Percentiles rank a stretch among this genome's conserved stretches.
These are phyloP conservation scores for Candida alai DNA, from an alignment of 805 yeast species.

Conservation along the genomic window DNA sequence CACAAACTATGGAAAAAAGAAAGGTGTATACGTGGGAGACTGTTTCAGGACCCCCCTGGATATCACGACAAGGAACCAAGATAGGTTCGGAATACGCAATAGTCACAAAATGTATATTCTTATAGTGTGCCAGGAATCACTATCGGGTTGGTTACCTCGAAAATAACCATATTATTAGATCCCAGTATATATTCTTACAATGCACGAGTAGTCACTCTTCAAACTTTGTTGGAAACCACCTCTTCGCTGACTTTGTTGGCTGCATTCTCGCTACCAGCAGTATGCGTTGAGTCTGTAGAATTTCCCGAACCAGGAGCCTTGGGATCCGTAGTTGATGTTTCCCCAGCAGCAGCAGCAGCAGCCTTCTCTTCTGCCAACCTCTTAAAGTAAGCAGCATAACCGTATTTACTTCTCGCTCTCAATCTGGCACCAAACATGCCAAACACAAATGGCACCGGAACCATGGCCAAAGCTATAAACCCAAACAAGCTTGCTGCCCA, in stretches of 20 bases:
- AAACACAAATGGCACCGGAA: constrained; percentile 74
- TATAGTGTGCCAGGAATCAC: too few relatives aligned
- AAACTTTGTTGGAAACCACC: constrained; percentile 12
- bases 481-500: constrained; percentile 77
- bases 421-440: constrained; percentile 53
- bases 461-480: constrained; percentile 62
- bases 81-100: too few relatives aligned
- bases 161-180: too few relatives aligned
- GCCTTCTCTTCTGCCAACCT: constrained; percentile 16
- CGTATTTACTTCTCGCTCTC: constrained; percentile 55
- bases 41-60: too few relatives aligned
- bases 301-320: neutral
- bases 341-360: constrained; percentile 9
- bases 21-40: too few relatives aligned
- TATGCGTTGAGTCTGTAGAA: neutral
- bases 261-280: constrained; percentile 2
- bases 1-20: too few relatives aligned
- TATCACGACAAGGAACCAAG: too few relatives aligned
- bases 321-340: neutral
- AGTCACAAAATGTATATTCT: too few relatives aligned
- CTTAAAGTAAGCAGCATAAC: constrained; percentile 46
- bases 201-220: too few relatives aligned
- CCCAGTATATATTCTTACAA: too few relatives aligned
- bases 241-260: constrained; percentile 9
- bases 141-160: too few relatives aligned